These are phyloP conservation scores for Paramecium octaurelia DNA, from an alignment of 73 alveolate species.

Conservation along the genomic window DNA sequence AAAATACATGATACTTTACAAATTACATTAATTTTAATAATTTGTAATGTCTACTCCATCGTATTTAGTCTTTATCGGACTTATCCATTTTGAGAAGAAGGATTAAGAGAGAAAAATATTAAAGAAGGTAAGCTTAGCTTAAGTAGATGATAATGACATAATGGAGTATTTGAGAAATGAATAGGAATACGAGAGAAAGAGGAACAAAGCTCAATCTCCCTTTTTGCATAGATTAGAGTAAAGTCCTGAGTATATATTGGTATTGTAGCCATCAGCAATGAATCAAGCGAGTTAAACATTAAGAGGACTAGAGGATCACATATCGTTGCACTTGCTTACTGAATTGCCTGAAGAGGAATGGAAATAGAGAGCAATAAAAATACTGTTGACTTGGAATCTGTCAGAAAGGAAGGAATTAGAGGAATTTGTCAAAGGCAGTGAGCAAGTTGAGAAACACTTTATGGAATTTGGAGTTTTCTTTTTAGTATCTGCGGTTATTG, in stretches of 20 bases:
- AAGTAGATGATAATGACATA: not conserved
- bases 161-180: not conserved
- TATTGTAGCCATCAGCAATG: not conserved
- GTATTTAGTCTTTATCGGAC: not conserved
- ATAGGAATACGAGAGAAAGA: not conserved
- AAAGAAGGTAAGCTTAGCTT: not conserved
- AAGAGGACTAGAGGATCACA: not conserved
- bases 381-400: not conserved
- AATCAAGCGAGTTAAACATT: not conserved
- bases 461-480: not conserved
- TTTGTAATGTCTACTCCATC: not conserved
- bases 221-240: not conserved
- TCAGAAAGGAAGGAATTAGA: not conserved
- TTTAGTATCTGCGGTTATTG: not conserved
- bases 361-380: not conserved
- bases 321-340: not conserved
- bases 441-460: not conserved
- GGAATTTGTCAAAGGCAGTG: not conserved
- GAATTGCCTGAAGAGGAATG: not conserved
- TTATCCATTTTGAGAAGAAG: not conserved
- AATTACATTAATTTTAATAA: no score
- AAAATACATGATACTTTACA: no score
- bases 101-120: not conserved
- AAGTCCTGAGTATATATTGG: not conserved
- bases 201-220: not conserved